Base-by-base conservation (phyloP, 495 filamentous ascomycete genomes). In the Talaromyces ruber region DNA sequence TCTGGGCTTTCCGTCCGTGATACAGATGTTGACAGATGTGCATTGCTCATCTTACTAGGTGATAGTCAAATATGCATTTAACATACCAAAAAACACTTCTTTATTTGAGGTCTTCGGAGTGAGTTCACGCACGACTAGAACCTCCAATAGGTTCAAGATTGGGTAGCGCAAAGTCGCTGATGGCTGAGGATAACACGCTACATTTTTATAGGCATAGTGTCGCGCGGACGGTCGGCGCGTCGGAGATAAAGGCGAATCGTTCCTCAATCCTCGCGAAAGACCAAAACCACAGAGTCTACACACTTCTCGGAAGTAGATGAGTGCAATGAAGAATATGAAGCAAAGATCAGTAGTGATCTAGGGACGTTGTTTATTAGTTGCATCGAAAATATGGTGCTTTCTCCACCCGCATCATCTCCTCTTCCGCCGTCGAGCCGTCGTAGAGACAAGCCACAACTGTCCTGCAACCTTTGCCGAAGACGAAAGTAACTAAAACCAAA, bases 81-180 rank as follows among this genome's bases (percentile, higher is more conserved):
- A 45, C 22, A 75, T 70, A 65, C 83, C 85, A 58, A 88, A 67
- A 24, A 84, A 74, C 18, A 88, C 80, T 24, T 66, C 65, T 3
- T 70, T 64, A 18, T 66, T 66, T 29, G 64, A 24, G 8, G 70
- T 54, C 5, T 65, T 67, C 5, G 62, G 62, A 3, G 79, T 79
- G 0, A 88, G 67, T 58, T 81, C 75, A 18, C 77, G 76, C 9
- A 80, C 69, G 1, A 75, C 62, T 11, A 86, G 64, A 2, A 84
- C 64, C 52, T 77, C 74, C 6, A 88, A 64, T 0, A 88, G 69
- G 66, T 87, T 87, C 9, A 78, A 78, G 2, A 77, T 39, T n/a
- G 65, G 66, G 62, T 88, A 83, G 2, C 79, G 70, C 16, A 6
- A 16, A 5, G 5, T 4, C 6, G 34, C 16, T 39, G 14, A 39